Base-by-base conservation (phyloP, 768 basidiomycete genomes). In the Postia placenta region DNA sequence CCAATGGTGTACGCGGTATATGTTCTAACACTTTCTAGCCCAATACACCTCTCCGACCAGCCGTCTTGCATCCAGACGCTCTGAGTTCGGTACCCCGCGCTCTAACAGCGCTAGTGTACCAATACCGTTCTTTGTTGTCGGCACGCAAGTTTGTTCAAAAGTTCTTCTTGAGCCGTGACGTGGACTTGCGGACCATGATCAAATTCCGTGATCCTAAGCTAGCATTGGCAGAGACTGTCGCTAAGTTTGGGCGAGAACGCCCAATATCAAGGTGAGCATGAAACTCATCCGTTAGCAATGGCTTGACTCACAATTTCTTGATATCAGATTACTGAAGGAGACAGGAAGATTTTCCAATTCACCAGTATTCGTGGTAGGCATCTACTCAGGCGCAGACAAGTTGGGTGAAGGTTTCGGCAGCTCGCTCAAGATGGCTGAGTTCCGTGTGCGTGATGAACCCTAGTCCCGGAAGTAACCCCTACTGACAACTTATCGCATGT, bases 341-440 rank as follows among this genome's bases (percentile, higher is more conserved):
- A 92, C 93, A 0, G 96, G 96, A 61, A 85, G 93, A 40, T 83
- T 82, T 56, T 87, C 91, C 1, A 88, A 89, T 57, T 85, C 92
- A 2, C 94, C 96, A 1, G 77, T 94, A 33, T 99, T 87, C 65
- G 87, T 96, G n/a, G 86, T 95, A n/a, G 96, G 92, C 15, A 86
- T 96, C 51, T 98, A 80, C 64, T 89, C 83, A 20, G 92, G 83
- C 35, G 73, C 68, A 50, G 89, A 80, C 64, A 80, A 96, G 67
- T 79, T 99, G 2, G 92, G 94, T 4, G 94, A 99, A 67, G 93
- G 94, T 12, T 92, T 94, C 61, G 96, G 96, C 45, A 85, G 81
- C 56, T 93, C 90, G 2, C 69, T 97, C 47, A 84, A 80, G 65
- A 98, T 98, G 95, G 92, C 92, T 14, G 92, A 97, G 67, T 94